Evolutionary conservation across 2,329 filamentous ascomycete genomes (phyloP).

Genomic region (Ophiostoma australiae): DNA sequence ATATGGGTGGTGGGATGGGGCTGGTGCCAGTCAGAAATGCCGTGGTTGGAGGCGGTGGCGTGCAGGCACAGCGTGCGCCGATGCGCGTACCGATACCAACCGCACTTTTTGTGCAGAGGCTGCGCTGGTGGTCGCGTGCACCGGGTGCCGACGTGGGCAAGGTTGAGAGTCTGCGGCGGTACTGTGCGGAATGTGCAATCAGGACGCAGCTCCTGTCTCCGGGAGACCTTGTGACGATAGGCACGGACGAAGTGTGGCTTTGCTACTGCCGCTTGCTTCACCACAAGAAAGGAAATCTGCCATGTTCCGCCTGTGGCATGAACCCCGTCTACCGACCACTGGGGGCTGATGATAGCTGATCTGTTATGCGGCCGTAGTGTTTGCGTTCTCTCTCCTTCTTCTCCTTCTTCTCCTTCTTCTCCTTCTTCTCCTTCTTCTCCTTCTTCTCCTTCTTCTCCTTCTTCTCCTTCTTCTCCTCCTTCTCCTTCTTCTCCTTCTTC

Average conservation of each 20-base stretch:
- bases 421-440: background rate
- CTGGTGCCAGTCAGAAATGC: background rate
- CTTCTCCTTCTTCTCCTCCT: background rate
- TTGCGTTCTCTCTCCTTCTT: background rate
- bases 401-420: background rate
- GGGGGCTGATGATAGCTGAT: background rate
- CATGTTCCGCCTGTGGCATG: constrained; percentile 25
- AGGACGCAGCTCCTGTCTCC: constrained; percentile 19
- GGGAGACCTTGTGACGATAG: constrained; percentile 22
- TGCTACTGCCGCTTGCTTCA: constrained; percentile 24
- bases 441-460: background rate
- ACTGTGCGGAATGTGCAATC: constrained; percentile 28
- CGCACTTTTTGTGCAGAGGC: background rate
- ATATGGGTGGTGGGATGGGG: background rate
- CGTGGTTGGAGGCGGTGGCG: too few species aligned
- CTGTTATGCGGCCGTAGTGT: background rate
- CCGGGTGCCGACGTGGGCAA: constrained; percentile 25
- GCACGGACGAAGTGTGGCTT: constrained; percentile 23
- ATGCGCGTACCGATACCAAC: background rate
- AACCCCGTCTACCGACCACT: constrained; percentile 18
- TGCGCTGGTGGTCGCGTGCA: constrained; percentile 21
- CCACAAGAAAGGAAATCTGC: background rate
- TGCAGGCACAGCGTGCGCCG: background rate
- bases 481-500: background rate
- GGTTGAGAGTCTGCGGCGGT: constrained; percentile 27